Base-by-base conservation (phyloP, 371 early-diverging fungal species). In the Apophysomyces elegans region DNA sequence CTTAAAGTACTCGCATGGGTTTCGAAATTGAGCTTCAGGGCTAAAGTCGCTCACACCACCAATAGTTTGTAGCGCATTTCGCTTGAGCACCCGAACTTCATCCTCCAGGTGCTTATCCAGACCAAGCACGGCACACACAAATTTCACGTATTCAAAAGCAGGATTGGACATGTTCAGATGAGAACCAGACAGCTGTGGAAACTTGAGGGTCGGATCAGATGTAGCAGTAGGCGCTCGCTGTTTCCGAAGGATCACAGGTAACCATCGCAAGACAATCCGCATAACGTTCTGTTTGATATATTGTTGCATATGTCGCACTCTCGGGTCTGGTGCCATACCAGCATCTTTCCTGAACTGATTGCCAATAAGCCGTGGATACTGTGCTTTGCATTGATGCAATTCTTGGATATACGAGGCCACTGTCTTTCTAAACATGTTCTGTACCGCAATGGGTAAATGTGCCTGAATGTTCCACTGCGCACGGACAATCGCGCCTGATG, bases 381-480 rank as follows among this genome's bases (percentile, higher is more conserved):
- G 64, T 18, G 68, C 66, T 70, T 80, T 71, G 58, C 61, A 75
- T 38, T 73, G 63, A 50, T 85, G 78, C 9, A 83, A 68, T 63
- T 86, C 81, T 62, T 80, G 76, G 35, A 91, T 78, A 58, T 82
- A 90, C 56, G 80, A 81, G 0, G 81, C 85, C 0, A 92, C 66
- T 1, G 81, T 73, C 9, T 67, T 62, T 61, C 80, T 74, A 69
- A 98, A 96, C 56, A 83, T 74, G 11, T 65, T 70, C 61, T 95
- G 95, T 6, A 93, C 75, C 2, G 81, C 86, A 5, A 83, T 72
- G 2, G 99, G 96, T 39, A 98, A 74, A 63, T 92, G 93, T 9
- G 93, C 91, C 62, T 87, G 86, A 26, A 98, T 91, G 62, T 91
- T 93, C 99, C 97, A 98, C 39, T 88, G 76, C 90, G 58, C 54